phyloP scores from a whole-genome alignment of 768 basidiomycete species.

The Chlorophyllum brunneum region DNA sequence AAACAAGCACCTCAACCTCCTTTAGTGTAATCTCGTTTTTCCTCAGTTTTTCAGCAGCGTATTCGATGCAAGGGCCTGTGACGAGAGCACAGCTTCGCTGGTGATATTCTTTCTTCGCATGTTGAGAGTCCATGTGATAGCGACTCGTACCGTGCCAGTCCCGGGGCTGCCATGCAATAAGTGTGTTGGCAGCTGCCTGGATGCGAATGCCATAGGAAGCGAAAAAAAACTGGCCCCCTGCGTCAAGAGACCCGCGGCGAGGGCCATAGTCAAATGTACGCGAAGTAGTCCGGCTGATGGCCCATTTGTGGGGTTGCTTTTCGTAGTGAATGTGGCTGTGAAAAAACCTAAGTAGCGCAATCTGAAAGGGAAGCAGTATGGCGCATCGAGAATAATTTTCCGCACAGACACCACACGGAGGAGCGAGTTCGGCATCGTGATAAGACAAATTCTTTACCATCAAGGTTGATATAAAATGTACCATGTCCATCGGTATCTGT shows the following conservation, averaged over 20 bases:
- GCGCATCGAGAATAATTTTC: constrained; percentile 12
- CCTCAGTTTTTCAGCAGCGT: neutral
- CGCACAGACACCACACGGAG: constrained; percentile 12
- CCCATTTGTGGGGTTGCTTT: constrained; percentile 16
- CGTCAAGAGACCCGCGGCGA: neutral
- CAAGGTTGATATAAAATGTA: neutral
- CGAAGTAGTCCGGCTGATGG: constrained; percentile 4
- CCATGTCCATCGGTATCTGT: neutral
- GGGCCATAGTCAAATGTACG: neutral
- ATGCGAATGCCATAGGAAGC: constrained; percentile 15
- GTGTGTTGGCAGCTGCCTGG: constrained; percentile 14
- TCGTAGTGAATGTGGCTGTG: constrained; percentile 14
- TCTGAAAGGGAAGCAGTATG: too few relatives aligned
- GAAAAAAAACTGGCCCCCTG: constrained; percentile 16
- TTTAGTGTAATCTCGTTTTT: too few relatives aligned
- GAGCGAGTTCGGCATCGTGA: constrained; percentile 5
- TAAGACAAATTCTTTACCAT: neutral
- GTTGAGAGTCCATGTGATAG: neutral
- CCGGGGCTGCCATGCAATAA: constrained; percentile 14
- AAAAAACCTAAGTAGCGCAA: too few relatives aligned
- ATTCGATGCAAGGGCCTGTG: neutral
- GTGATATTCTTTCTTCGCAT: neutral
- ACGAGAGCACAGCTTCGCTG: neutral
- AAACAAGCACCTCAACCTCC: too few relatives aligned
- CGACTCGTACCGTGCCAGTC: constrained; percentile 18